phyloP scores from a whole-genome alignment of 805 yeast genomes.

The Suhomyces xylopsoci region DNA sequence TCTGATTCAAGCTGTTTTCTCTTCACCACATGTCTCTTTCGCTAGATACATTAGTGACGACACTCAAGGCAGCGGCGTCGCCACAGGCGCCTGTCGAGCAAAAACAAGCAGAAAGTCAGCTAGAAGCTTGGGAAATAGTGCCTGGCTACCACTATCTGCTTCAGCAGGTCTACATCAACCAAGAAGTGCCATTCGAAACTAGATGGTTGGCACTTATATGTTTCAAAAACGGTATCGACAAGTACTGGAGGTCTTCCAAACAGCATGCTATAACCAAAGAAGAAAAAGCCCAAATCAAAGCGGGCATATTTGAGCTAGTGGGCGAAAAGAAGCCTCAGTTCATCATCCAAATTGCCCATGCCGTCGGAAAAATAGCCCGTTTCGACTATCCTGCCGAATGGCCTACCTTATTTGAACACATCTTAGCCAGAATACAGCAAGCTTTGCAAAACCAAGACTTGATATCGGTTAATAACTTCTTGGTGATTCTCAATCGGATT shows the following conservation, averaged over 20 bases:
- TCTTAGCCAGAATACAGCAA: conserved; percentile 45
- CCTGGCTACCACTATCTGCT: conserved; percentile 58
- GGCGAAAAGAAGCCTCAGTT: conserved; percentile 73
- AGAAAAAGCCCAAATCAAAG: conserved; percentile 65
- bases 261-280: conserved; percentile 50
- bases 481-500: conserved; percentile 71
- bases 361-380: conserved; percentile 73
- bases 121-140: conserved; percentile 64
- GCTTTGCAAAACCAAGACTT: conserved; percentile 42
- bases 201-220: conserved; percentile 88
- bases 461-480: conserved; percentile 56
- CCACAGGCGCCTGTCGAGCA: conserved; percentile 50
- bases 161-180: conserved; percentile 59
- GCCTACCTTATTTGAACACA: conserved; percentile 74
- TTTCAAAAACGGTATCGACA: conserved; percentile 83
- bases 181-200: conserved; percentile 55
- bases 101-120: conserved; percentile 63
- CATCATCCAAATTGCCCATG: conserved; percentile 79
- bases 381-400: conserved; percentile 85
- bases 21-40: not conserved
- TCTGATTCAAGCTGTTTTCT: not conserved
- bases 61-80: conserved; percentile 9
- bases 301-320: conserved; percentile 54
- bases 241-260: conserved; percentile 76
- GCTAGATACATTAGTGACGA: conserved; percentile 21